Conservation (phyloP, 371 early-diverging fungal species). For the Rhizopus stolonifer region DNA sequence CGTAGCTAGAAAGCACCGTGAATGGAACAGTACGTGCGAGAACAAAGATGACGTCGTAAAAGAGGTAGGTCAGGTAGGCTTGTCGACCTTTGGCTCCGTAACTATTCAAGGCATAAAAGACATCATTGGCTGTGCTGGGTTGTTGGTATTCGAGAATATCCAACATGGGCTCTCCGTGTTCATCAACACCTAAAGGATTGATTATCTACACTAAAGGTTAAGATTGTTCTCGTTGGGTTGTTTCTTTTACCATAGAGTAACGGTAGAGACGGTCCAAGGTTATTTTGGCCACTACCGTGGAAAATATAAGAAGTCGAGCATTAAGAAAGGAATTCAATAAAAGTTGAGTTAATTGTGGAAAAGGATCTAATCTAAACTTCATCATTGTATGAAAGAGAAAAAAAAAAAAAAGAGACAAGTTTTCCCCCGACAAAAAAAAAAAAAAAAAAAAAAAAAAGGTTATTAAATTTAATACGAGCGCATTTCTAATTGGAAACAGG, state of each 20-base stretch:
- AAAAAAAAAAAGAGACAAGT: background rate
- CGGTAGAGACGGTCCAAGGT: constrained; percentile 45
- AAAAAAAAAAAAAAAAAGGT: background rate
- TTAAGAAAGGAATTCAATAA: constrained; percentile 31
- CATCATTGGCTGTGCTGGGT: constrained; percentile 31
- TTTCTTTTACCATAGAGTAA: constrained; percentile 35
- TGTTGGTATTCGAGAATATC: constrained; percentile 48
- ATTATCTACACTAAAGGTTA: constrained; percentile 26
- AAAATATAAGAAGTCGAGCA: constrained; percentile 40
- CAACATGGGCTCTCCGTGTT: constrained; percentile 31
- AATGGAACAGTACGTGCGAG: constrained; percentile 37
- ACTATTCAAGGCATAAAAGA: constrained; percentile 29
- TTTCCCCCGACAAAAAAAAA: background rate
- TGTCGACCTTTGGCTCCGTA: constrained; percentile 45
- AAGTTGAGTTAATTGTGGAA: constrained; percentile 29
- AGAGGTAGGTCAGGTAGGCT: constrained; percentile 36
- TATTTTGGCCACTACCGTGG: constrained; percentile 41
- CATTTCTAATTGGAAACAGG: no score
- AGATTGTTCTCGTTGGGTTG: no score
- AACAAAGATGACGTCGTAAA: constrained; percentile 40
- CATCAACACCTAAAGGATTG: constrained; percentile 37
- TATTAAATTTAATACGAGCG: background rate
- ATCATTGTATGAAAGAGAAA: constrained; percentile 4
- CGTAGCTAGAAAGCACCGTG: constrained; percentile 34
- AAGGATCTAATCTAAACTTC: constrained; percentile 39